These are phyloP conservation scores for Ensete glaucum DNA, from an alignment of 176 grass and related monocot species.

Conservation along the genomic window DNA sequence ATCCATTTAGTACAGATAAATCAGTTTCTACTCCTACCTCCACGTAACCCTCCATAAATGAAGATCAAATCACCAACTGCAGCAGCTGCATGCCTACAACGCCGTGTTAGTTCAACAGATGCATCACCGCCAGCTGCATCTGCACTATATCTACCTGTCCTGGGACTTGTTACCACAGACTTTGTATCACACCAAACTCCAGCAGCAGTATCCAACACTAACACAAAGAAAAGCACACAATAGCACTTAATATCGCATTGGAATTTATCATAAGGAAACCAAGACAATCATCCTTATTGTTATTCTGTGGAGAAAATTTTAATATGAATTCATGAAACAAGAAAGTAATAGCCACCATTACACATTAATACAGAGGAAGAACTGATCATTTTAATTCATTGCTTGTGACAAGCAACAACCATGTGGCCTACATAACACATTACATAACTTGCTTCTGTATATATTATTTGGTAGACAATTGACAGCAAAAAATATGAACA, in stretches of 20 bases:
- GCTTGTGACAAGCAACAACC: not conserved
- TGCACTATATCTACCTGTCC: conserved; percentile 88
- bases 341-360: not conserved
- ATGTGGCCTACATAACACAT: not conserved
- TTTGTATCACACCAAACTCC: conserved; percentile 99
- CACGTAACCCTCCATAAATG: conserved; percentile 94
- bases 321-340: not conserved
- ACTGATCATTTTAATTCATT: not conserved
- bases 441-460: not conserved
- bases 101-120: conserved; percentile 73
- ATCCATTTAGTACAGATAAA: not conserved
- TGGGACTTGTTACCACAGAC: conserved; percentile 84
- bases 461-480: not conserved
- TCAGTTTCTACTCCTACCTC: conserved; percentile 46
- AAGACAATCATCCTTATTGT: not conserved
- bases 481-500: not conserved
- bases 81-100: conserved; percentile 94
- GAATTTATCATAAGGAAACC: not conserved
- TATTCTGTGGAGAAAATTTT: not conserved
- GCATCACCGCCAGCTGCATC: conserved; percentile 87
- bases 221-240: conserved; percentile 19
- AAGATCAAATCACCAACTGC: conserved; percentile 97
- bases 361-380: not conserved
- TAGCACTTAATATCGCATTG: not conserved
- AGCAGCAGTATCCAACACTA: conserved; percentile 94